Evolutionary conservation across 2,329 filamentous ascomycete species (phyloP).

Genomic region (Beauveria pseudobassiana): DNA sequence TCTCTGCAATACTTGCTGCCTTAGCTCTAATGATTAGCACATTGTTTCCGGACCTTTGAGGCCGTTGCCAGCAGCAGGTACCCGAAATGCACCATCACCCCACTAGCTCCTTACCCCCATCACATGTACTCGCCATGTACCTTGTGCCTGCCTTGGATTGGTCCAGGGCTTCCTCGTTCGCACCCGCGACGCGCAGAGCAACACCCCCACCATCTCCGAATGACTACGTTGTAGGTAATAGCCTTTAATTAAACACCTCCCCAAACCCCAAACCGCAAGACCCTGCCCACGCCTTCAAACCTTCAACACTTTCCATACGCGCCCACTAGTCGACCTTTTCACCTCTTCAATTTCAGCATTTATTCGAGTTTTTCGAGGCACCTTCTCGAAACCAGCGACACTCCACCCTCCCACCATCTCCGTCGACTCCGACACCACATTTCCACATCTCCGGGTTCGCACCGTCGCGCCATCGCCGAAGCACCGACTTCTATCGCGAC

Average conservation of each 20-base stretch:
- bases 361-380: background rate
- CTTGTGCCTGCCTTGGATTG: background rate
- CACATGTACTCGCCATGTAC: constrained; percentile 6
- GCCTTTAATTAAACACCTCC: constrained; percentile 2
- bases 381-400: background rate
- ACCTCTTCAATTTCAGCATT: background rate
- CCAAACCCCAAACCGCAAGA: background rate
- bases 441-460: constrained; percentile 1
- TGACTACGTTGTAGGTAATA: background rate
- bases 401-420: background rate
- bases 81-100: background rate
- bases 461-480: background rate
- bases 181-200: constrained; percentile 1
- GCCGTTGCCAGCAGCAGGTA: background rate
- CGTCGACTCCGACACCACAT: background rate
- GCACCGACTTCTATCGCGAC: background rate
- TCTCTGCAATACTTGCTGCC: background rate
- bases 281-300: background rate
- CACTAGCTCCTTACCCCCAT: background rate
- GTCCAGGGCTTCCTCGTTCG: background rate
- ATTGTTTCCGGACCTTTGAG: too few species aligned
- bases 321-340: background rate
- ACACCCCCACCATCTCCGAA: constrained; percentile 6
- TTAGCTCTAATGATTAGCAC: too few species aligned
- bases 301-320: background rate